Conservation (phyloP, 768 basidiomycete genomes). For the Lactifluus rugatus region DNA sequence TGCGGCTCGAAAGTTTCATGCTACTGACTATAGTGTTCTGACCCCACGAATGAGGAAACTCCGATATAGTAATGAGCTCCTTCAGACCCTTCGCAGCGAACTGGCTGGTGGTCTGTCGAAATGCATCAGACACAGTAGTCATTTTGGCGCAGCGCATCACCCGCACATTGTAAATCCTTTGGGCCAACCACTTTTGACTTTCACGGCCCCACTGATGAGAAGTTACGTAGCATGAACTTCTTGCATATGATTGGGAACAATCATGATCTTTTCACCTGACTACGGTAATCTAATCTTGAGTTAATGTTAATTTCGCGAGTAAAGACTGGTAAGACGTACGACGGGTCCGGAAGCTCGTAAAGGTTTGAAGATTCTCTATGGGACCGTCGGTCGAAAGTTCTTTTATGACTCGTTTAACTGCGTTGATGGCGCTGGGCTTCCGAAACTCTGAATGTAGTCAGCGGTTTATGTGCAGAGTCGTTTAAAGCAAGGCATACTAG, state of each 20-base stretch:
- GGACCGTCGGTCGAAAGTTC: slow-evolving; percentile 59
- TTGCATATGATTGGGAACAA: slow-evolving; percentile 2
- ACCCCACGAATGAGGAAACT: slow-evolving; percentile 76
- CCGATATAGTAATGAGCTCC: slow-evolving; percentile 49
- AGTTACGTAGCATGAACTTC: neutral
- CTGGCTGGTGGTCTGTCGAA: slow-evolving; percentile 49
- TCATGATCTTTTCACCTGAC: slow-evolving; percentile 39
- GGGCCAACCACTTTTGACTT: slow-evolving; percentile 70
- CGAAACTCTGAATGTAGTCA: slow-evolving; percentile 41
- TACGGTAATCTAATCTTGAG: slow-evolving; percentile 50
- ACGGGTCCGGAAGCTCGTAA: slow-evolving; percentile 65
- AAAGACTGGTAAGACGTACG: slow-evolving; percentile 35
- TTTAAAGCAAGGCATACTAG: neutral
- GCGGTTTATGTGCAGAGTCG: slow-evolving; percentile 8
- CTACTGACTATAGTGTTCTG: slow-evolving; percentile 65
- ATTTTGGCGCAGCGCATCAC: neutral
- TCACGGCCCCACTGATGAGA: slow-evolving; percentile 53
- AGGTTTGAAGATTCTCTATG: slow-evolving; percentile 50
- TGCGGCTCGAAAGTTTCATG: neutral
- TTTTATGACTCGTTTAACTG: slow-evolving; percentile 51
- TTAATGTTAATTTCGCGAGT: slow-evolving; percentile 21
- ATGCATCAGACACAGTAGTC: slow-evolving; percentile 2
- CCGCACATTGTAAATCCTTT: slow-evolving; percentile 53
- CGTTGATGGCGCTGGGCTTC: slow-evolving; percentile 49
- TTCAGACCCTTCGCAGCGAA: slow-evolving; percentile 49